Percentiles rank a stretch among this genome's conserved stretches.
Conservation (phyloP, 1,284 basidiomycete species). For the Tremellales sp. region DNA sequence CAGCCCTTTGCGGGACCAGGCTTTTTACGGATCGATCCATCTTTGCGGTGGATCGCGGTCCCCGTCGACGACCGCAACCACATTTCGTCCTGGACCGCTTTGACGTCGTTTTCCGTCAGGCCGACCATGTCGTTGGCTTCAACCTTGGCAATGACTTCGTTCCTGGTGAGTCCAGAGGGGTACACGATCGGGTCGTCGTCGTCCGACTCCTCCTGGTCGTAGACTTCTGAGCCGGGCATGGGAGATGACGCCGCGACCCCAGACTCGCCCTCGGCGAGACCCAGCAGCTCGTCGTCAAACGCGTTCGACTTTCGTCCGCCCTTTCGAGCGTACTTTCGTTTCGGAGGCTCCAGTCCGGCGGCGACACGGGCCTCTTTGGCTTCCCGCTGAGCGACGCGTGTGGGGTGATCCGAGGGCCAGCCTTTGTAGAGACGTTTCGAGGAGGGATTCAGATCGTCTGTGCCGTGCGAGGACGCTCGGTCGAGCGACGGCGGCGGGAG, state of each 20-base stretch:
- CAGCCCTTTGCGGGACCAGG: slow-evolving; percentile 48
- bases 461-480: neutral
- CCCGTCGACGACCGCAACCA: slow-evolving; percentile 37
- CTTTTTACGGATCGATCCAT: slow-evolving; percentile 46
- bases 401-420: slow-evolving; percentile 28
- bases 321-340: slow-evolving; percentile 26
- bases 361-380: slow-evolving; percentile 28
- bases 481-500: neutral
- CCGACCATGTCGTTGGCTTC: slow-evolving; percentile 29
- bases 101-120: slow-evolving; percentile 41
- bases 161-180: slow-evolving; percentile 36
- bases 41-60: slow-evolving; percentile 35
- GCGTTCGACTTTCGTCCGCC: slow-evolving; percentile 11
- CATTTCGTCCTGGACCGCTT: slow-evolving; percentile 46
- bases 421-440: too few species aligned
- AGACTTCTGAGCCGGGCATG: slow-evolving; percentile 2
- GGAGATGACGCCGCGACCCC: slow-evolving; percentile 1
- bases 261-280: slow-evolving; percentile 36
- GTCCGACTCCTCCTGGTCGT: slow-evolving; percentile 15
- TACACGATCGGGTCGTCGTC: slow-evolving; percentile 26
- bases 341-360: slow-evolving; percentile 17
- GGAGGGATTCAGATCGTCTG: neutral
- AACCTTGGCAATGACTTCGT: slow-evolving; percentile 35
- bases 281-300: slow-evolving; percentile 43
- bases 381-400: slow-evolving; percentile 28